phyloP scores from a whole-genome alignment of 192 early-diverging fungal genomes.

The Coemansia sp. region DNA sequence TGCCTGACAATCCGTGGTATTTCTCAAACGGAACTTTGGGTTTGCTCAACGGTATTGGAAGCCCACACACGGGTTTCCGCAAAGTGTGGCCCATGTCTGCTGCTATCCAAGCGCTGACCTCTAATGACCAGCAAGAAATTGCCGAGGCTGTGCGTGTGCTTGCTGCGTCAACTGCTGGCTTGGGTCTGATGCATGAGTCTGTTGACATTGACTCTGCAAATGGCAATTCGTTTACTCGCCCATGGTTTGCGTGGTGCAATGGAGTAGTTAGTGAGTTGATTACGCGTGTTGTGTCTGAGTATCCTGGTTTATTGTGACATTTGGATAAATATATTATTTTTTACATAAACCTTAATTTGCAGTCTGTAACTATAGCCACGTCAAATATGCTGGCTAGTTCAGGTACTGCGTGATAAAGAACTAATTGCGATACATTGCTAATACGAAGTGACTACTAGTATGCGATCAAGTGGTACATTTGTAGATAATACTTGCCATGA shows the following conservation, averaged over 20 bases:
- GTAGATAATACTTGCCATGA: too few species aligned
- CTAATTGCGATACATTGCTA: too few species aligned
- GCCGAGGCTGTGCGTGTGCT: conserved; percentile 46
- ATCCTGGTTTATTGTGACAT: background rate
- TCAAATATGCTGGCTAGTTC: too few species aligned
- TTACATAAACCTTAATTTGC: too few species aligned
- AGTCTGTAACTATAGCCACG: too few species aligned
- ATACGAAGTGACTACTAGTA: too few species aligned
- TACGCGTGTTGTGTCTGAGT: background rate
- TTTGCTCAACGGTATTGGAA: conserved; percentile 57
- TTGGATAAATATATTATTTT: too few species aligned
- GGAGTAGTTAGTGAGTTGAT: conserved; percentile 59
- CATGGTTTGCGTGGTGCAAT: conserved; percentile 71
- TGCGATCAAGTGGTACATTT: too few species aligned
- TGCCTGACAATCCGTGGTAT: conserved; percentile 63
- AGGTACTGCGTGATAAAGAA: too few species aligned
- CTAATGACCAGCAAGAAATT: conserved; percentile 43
- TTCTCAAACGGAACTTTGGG: conserved; percentile 51
- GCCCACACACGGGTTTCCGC: conserved; percentile 60
- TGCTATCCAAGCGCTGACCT: conserved; percentile 58
- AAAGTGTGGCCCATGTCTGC: conserved; percentile 68
- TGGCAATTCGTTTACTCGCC: conserved; percentile 41
- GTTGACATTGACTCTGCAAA: conserved; percentile 47
- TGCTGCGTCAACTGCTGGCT: conserved; percentile 44
- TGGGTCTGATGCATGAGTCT: conserved; percentile 67